phyloP scores from a whole-genome alignment of 2,329 filamentous ascomycete species.

The Lachnellula suecica region DNA sequence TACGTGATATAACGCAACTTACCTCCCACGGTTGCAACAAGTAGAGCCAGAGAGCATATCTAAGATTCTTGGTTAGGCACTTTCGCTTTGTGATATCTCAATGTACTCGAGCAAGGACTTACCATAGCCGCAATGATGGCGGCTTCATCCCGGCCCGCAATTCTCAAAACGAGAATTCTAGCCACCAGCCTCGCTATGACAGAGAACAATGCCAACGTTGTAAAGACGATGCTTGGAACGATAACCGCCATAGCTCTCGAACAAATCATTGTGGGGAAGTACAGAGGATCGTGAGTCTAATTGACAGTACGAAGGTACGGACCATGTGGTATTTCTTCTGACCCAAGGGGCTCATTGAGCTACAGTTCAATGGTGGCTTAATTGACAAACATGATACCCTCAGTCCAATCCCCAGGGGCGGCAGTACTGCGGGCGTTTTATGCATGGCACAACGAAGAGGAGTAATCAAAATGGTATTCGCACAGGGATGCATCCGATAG shows the following conservation, averaged over 20 bases:
- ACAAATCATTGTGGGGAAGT: not conserved
- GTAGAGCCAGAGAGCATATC: slow-evolving; percentile 5
- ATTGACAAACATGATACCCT: too few relatives aligned
- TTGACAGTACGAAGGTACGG: not conserved
- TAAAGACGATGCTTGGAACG: slow-evolving; percentile 5
- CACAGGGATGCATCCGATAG: too few relatives aligned
- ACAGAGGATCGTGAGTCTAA: not conserved
- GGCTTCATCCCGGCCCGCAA: slow-evolving; percentile 16
- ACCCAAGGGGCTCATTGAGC: not conserved
- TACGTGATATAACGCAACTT: not conserved
- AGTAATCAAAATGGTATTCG: too few relatives aligned
- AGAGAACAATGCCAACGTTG: slow-evolving; percentile 4
- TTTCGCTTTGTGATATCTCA: not conserved
- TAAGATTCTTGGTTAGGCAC: not conserved
- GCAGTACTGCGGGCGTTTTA: too few relatives aligned
- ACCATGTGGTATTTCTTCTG: not conserved
- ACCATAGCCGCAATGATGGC: slow-evolving; percentile 18
- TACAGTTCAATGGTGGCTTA: too few relatives aligned
- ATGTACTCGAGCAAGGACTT: slow-evolving; percentile 4
- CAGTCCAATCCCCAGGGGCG: too few relatives aligned
- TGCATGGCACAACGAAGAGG: too few relatives aligned
- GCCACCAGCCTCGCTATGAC: slow-evolving; percentile 15
- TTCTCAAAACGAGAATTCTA: slow-evolving; percentile 14
- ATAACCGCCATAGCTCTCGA: slow-evolving; percentile 1
- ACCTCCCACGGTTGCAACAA: slow-evolving; percentile 5